phyloP scores from a whole-genome alignment of 2,329 filamentous ascomycete genomes.

The Xylaria hypoxylon region DNA sequence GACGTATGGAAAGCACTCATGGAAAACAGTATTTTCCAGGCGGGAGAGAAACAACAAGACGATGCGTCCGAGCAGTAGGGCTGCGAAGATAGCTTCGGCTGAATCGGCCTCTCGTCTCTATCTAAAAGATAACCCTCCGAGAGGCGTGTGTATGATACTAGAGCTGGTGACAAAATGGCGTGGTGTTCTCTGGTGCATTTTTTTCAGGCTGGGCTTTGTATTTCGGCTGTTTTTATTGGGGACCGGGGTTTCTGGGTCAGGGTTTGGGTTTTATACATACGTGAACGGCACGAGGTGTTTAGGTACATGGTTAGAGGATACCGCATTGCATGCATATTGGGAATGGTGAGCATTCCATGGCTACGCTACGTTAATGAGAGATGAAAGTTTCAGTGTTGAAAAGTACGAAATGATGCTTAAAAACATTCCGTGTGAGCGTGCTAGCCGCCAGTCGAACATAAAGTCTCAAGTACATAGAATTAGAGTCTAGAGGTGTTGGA shows the following conservation, averaged over 20 bases:
- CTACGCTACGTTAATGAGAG: conserved; percentile 30
- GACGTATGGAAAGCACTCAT: conserved; percentile 66
- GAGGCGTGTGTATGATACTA: conserved; percentile 15
- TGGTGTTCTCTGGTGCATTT: not conserved
- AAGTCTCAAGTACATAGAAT: not conserved
- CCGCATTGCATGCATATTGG: conserved; percentile 16
- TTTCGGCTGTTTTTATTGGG: not conserved
- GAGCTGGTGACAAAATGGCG: conserved; percentile 2
- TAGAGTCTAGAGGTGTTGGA: not conserved
- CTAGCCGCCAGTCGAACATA: not conserved
- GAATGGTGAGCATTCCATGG: conserved; percentile 10
- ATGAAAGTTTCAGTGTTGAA: conserved; percentile 15
- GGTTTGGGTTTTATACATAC: conserved; percentile 19
- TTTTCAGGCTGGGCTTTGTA: not conserved
- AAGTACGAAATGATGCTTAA: conserved; percentile 1
- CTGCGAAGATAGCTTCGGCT: conserved; percentile 47
- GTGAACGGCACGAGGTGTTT: conserved; percentile 13
- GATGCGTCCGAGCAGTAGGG: conserved; percentile 41
- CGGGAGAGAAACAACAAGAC: conserved; percentile 25
- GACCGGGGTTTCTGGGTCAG: conserved; percentile 7
- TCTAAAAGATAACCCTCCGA: not conserved
- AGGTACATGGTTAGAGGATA: conserved; percentile 18
- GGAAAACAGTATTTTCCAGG: conserved; percentile 59
- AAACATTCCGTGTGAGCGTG: not conserved
- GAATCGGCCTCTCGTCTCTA: conserved; percentile 12